Evolutionary conservation across 2,329 filamentous ascomycete genomes (phyloP), one percentile per base, ranked within the genome.

Genomic region (Pseudofabraea citricarpa): DNA sequence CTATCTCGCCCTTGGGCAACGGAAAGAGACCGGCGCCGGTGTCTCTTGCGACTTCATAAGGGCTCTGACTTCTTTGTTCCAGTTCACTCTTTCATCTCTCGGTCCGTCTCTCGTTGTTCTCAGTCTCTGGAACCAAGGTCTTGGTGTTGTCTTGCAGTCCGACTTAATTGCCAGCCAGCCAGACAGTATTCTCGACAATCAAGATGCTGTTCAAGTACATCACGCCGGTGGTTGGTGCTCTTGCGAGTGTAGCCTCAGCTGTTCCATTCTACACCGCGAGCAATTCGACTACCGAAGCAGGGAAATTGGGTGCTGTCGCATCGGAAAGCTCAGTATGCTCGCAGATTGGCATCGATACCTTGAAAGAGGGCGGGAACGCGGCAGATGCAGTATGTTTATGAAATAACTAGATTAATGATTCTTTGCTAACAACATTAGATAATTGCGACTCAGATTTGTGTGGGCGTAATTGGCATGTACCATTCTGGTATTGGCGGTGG

Each of bases 261-360:
- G 13, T 15, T 12, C 27, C 27, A 31, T n/a, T 15, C 6, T 31
- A 31, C 27, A 5, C 6, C 10, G 27, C 13, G 6, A 37, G 19
- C 10, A 37, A 37, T 15, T 15, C 21, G 6, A 37, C 35, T 9
- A n/a, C 23, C 16, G 19, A 18, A 22, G 12, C 35, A 27, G 48
- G 41, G 7, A 63, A 58, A 22, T 59, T 65, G 2, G 85, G 85
- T 19, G 86, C 83, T 24, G 81, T 89, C 16, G 83, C 85, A 10
- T 84, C 81, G 41, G 85, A 90, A 61, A 81, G 74, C 54, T 63
- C 69, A 3, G 74, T 85, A 50, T 90, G 86, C 59, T 88, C 83
- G 48, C 61, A 72, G 23, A 83, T 88, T 54, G 86, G 86, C 2
- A 74, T 77, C 20, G 73, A 84, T 33, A 68, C 87, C 15, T 63